Evolutionary conservation across 177 flowering plant genomes (phyloP), one percentile per base, ranked within the genome.

Genomic region (Vitis hybrid): DNA sequence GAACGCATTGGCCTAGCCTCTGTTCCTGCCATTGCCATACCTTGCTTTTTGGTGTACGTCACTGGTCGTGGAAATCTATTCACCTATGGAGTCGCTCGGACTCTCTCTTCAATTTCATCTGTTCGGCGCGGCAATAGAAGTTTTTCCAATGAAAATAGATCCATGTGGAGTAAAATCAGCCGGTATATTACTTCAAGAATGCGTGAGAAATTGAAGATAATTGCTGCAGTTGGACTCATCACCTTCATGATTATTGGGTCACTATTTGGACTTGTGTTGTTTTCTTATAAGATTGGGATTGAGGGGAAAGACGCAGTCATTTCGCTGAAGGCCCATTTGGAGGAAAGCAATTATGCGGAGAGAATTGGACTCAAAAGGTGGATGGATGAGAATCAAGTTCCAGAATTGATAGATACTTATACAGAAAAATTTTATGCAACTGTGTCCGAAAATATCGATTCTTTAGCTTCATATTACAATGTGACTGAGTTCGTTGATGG

Each of bases 281-380:
- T 90, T 76, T 88, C 94, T 0, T 90, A 88, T 62, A 90, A 90
- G 76, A 77, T 90, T 62, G 94, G 97, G 0, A 72, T 96, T 12
- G 99, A 96, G 71, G 95, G 97, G n/a, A 93, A 90, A 79, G 95
- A 87, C 60, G 97, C 97, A 0, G 94, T 96, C 16, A 79, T 89
- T 70, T 90, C 95, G 1, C 65, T 90, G 68, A 92, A 90, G 71
- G 72, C 85, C 0, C 98, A 92, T 74, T 82, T 96, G 29, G 87
- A 96, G 64, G 83, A 87, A 80, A 92, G 77, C 72, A 90, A 96
- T 74, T 92, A 93, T 67, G 85, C 97, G 0, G 98, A 95, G 86
- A 89, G 70, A 70, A 76, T 91, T 48, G 99, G 99, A 5, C 57
- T 96, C 22, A 93, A 85, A 83, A 22, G 89, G 56, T 93, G 98